Percentiles rank a stretch among this genome's conserved stretches.
phyloP scores from a whole-genome alignment of 306 rosid genomes.

The Cercis canadensis region DNA sequence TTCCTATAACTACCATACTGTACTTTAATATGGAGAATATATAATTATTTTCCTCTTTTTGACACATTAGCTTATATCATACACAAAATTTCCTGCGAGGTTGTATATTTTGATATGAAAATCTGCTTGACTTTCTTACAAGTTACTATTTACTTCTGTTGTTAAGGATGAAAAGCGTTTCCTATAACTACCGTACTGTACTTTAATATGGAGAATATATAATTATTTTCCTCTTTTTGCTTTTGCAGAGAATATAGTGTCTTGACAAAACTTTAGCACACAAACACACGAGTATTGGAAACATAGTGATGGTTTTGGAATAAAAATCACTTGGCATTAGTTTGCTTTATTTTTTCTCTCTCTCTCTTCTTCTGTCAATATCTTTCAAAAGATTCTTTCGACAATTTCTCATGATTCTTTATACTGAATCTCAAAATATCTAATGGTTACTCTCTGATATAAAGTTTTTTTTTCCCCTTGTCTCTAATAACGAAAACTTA shows the following conservation, averaged over 20 bases:
- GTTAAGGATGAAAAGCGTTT: conserved; percentile 15
- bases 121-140: conserved; percentile 26
- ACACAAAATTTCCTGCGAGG: conserved; percentile 80
- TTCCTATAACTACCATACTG: not conserved
- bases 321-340: conserved; percentile 9
- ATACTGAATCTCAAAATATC: not conserved
- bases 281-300: not conserved
- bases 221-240: conserved; percentile 24
- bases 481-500: not conserved
- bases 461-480: no score
- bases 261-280: not conserved
- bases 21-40: not conserved
- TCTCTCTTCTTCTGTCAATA: conserved; percentile 4
- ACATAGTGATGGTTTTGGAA: not conserved
- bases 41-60: conserved; percentile 19
- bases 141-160: conserved; percentile 8
- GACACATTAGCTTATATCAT: conserved; percentile 63
- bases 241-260: conserved; percentile 35
- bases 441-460: no score
- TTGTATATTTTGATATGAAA: conserved; percentile 22
- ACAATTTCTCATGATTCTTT: not conserved
- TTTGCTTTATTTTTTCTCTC: conserved; percentile 19
- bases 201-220: not conserved
- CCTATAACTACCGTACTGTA: not conserved
- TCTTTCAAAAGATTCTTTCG: not conserved